Evolutionary conservation across 2,329 filamentous ascomycete genomes (phyloP), one percentile per base, ranked within the genome.

Genomic region (Hypomyces rosellus): DNA sequence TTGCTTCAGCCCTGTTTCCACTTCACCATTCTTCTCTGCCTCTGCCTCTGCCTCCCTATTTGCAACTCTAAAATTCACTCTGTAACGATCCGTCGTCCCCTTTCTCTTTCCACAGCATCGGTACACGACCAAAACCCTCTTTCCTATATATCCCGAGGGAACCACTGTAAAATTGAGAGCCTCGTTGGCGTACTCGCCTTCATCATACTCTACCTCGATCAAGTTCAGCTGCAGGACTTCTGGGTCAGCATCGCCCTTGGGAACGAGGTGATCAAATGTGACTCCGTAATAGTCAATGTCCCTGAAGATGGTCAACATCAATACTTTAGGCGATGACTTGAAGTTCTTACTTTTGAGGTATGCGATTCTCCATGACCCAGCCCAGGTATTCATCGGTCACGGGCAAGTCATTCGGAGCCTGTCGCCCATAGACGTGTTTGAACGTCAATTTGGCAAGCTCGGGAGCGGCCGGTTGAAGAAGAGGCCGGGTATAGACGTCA

Each of bases 181-280:
- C 43, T 59, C 54, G 36, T 69, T 72, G 46, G 66, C 67, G 54
- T 69, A 70, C 20, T 37, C 54, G 4, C 57, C 61, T 1, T 52
- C 48, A 46, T 61, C 58, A 13, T 51, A 59, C 16, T 73, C 69
- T 30, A 69, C 57, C 61, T 74, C 70, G 43, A 69, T 57, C 46
- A 74, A 71, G 41, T 70, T 72, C 41, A 73, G 68, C 55, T 69
- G 64, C 15, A 73, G 53, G 1, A 71, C 67, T 50, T 74, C 68
- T n/a, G 67, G 70, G 52, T 69, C 57, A 22, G 34, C 34, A 45
- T 74, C 64, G 36, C 67, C 55, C 5, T 48, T 12, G 2, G 66
- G 64, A 44, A 72, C 66, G 33, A 65, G 58, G 49, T 72, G 62
- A 53, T 73, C 67, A 54, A 74, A 73, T 15, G 67, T 71, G 38